Evolutionary conservation across 2,329 filamentous ascomycete genomes (phyloP).

Genomic region (Penicillium sp.): DNA sequence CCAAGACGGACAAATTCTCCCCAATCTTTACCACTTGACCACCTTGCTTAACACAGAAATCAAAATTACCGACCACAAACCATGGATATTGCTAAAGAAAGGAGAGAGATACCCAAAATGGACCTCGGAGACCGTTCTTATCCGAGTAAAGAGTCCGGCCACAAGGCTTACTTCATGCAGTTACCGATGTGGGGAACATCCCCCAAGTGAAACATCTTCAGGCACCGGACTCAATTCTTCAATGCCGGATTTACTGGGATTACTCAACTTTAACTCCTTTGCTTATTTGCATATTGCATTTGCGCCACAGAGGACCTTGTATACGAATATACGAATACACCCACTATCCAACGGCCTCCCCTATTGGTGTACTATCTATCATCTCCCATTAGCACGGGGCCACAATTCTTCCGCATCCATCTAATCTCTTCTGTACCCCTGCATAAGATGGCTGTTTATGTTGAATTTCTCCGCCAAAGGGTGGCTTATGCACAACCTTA

Average conservation of each 20-base stretch:
- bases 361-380: not conserved
- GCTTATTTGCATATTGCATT: no score
- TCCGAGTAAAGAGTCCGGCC: slow-evolving; percentile 8
- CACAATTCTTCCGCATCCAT: not conserved
- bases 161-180: slow-evolving; percentile 8
- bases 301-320: not conserved
- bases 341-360: not conserved
- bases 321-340: not conserved
- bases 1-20: slow-evolving; percentile 19
- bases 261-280: slow-evolving; percentile 7
- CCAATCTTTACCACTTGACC: not conserved
- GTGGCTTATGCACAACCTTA: not conserved
- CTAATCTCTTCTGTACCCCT: not conserved
- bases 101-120: not conserved
- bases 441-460: not conserved
- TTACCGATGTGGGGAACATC: slow-evolving; percentile 13
- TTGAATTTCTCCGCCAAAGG: slow-evolving; percentile 6
- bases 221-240: slow-evolving; percentile 9
- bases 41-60: not conserved
- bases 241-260: not conserved
- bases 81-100: not conserved
- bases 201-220: slow-evolving; percentile 22
- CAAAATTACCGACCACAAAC: not conserved
- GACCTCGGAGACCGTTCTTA: slow-evolving; percentile 3
- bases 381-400: not conserved